phyloP scores from a whole-genome alignment of 208 protist species.

The Acanthamoeba healyi region DNA sequence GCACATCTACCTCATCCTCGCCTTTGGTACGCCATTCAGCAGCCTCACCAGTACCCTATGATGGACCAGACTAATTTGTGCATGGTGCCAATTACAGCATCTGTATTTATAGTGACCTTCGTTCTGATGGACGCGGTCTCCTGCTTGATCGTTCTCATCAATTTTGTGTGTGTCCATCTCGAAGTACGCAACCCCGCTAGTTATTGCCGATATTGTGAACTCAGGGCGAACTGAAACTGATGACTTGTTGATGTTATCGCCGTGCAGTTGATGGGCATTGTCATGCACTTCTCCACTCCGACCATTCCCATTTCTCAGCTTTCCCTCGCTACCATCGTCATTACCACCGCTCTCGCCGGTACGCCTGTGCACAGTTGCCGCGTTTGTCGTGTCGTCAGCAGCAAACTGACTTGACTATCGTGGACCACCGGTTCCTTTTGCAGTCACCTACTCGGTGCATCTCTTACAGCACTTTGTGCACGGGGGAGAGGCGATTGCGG shows the following conservation, averaged over 20 bases:
- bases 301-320: conserved; percentile 50
- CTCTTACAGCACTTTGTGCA: conserved; percentile 26
- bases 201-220: too few species aligned
- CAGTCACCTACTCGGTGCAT: conserved; percentile 67
- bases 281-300: conserved; percentile 44
- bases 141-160: conserved; percentile 50
- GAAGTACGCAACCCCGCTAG: neutral
- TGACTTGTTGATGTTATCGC: too few species aligned
- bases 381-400: neutral
- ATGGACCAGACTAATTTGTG: too few species aligned
- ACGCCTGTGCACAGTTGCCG: too few species aligned
- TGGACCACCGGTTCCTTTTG: neutral
- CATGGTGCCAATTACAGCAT: too few species aligned
- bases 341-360: conserved; percentile 54
- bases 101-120: conserved; percentile 63
- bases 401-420: too few species aligned
- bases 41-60: neutral
- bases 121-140: conserved; percentile 55
- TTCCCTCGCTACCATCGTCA: conserved; percentile 62
- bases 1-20: conserved; percentile 65
- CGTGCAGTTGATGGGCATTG: conserved; percentile 57
- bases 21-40: neutral
- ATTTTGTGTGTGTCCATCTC: conserved; percentile 49
- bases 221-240: too few species aligned
- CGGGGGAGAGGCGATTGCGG: neutral